Evolutionary conservation across 176 grass and related monocot species (phyloP).

Genomic region (Metroxylon sagu): DNA sequence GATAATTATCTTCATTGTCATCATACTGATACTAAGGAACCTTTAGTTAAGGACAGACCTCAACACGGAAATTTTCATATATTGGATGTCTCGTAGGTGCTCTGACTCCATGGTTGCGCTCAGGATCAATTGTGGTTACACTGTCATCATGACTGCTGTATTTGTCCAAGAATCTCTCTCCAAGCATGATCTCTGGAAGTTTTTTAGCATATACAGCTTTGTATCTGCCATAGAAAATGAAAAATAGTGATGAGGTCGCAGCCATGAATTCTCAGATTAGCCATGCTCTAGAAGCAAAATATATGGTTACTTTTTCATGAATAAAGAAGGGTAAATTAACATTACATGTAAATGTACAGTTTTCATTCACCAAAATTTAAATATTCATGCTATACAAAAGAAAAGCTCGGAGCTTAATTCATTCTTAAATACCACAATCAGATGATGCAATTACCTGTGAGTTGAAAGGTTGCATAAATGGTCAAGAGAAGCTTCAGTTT

Average conservation of each 20-base stretch:
- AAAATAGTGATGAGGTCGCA: no score
- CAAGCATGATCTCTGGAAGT: slow-evolving; percentile 57
- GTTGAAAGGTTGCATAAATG: slow-evolving; percentile 82
- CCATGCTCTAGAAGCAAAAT: no score
- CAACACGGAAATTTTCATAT: slow-evolving; percentile 88
- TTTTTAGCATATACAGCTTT: slow-evolving; percentile 72
- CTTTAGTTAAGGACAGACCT: slow-evolving; percentile 30
- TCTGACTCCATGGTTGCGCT: slow-evolving; percentile 61
- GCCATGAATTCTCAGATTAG: no score
- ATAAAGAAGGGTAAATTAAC: no score
- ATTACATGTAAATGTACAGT: no score
- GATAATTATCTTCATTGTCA: not conserved
- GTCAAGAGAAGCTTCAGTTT: slow-evolving; percentile 69
- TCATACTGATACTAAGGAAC: no score
- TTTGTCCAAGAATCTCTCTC: slow-evolving; percentile 57
- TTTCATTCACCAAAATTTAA: no score
- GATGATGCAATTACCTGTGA: slow-evolving; percentile 42
- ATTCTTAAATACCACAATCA: not conserved
- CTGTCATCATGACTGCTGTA: slow-evolving; percentile 71
- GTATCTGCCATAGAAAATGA: slow-evolving; percentile 39
- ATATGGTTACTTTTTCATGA: no score
- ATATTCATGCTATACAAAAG: no score
- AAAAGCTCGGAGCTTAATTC: no score
- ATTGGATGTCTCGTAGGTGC: slow-evolving; percentile 89
- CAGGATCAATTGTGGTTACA: slow-evolving; percentile 59